Percentiles rank a stretch among this genome's conserved stretches.
phyloP scores from a whole-genome alignment of 176 grass and related monocot genomes.

The Melocanna baccifera region DNA sequence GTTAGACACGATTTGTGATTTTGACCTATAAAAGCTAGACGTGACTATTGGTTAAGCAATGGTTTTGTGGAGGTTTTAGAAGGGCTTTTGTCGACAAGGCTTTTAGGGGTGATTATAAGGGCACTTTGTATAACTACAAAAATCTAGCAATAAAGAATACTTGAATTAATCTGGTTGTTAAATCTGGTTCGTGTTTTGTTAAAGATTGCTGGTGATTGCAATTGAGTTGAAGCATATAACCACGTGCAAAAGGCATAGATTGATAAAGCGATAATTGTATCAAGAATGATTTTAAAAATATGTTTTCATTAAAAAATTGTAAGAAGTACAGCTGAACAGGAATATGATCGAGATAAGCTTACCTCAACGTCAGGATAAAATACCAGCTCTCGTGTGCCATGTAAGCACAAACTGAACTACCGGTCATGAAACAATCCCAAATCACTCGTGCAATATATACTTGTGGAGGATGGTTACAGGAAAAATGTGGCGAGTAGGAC shows the following conservation, averaged over 20 bases:
- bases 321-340: neutral
- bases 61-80: accelerated
- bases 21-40: too few relatives aligned
- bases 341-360: neutral
- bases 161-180: too few relatives aligned
- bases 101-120: too few relatives aligned
- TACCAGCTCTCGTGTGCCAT: neutral
- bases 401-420: neutral
- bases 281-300: neutral
- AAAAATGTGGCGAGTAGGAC: conserved; percentile 48
- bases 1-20: too few relatives aligned
- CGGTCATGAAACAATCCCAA: conserved; percentile 21
- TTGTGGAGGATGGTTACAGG: conserved; percentile 30
- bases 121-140: too few relatives aligned
- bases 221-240: too few relatives aligned
- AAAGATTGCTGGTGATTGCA: too few relatives aligned
- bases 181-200: too few relatives aligned
- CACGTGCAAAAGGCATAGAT: too few relatives aligned
- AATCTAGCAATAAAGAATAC: too few relatives aligned
- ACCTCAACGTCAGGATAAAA: neutral
- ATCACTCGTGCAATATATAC: neutral
- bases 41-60: too few relatives aligned
- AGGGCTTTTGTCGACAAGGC: too few relatives aligned
- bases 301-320: neutral
- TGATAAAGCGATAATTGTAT: neutral